phyloP scores from a whole-genome alignment of 805 yeast species.

The Yarrowia yakushimensis region DNA sequence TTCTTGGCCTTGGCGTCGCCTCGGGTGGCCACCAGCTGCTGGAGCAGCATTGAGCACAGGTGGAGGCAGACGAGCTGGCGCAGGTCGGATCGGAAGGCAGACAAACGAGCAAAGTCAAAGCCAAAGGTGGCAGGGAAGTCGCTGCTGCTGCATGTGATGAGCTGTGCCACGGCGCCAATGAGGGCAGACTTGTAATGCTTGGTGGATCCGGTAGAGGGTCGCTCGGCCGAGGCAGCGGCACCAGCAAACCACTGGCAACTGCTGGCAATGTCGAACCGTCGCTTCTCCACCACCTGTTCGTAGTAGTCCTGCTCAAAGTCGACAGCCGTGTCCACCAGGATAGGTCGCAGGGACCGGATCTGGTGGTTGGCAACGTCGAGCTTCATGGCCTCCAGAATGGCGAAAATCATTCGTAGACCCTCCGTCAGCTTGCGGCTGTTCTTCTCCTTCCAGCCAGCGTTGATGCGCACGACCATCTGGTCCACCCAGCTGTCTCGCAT shows the following conservation, averaged over 20 bases:
- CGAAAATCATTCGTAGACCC: constrained; percentile 73
- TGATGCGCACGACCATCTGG: constrained; percentile 65
- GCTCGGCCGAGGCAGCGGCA: constrained; percentile 2
- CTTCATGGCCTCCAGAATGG: constrained; percentile 89
- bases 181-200: constrained; percentile 31
- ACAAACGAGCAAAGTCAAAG: constrained; percentile 78
- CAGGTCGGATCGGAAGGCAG: constrained; percentile 76
- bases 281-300: constrained; percentile 43
- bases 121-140: constrained; percentile 81
- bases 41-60: constrained; percentile 66
- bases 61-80: constrained; percentile 79
- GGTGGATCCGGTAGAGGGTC: constrained; percentile 3
- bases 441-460: constrained; percentile 42
- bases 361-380: constrained; percentile 94
- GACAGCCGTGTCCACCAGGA: constrained; percentile 78
- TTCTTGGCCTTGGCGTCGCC: constrained; percentile 38
- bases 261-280: constrained; percentile 57
- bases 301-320: constrained; percentile 85
- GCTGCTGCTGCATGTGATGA: constrained; percentile 56
- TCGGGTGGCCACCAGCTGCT: constrained; percentile 50
- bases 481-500: constrained; percentile 90
- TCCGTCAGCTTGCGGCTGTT: constrained; percentile 55
- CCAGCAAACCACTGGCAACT: constrained; percentile 56
- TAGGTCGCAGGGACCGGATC: constrained; percentile 78
- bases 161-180: constrained; percentile 42